phyloP scores from a whole-genome alignment of 495 filamentous ascomycete genomes.

The Cercophora sp. region DNA sequence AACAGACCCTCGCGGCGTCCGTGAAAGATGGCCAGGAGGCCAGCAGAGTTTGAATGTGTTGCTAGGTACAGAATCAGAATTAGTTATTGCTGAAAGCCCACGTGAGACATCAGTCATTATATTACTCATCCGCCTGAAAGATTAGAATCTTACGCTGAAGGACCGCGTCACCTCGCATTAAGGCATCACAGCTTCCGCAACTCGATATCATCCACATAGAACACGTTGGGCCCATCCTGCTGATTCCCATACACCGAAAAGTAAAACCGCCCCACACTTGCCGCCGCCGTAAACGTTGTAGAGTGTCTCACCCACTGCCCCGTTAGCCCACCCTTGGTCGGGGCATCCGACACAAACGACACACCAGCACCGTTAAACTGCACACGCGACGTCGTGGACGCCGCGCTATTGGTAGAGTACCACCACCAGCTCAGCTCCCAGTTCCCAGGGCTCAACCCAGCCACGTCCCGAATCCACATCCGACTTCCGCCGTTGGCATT shows the following conservation, averaged over 20 bases:
- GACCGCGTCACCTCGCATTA: too few species aligned
- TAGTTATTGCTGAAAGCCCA: too few species aligned
- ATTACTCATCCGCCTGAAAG: too few species aligned
- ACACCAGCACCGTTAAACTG: neutral
- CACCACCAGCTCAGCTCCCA: neutral
- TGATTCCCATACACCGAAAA: constrained; percentile 5
- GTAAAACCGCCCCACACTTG: neutral
- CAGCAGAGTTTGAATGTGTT: too few species aligned
- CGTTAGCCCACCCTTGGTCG: neutral
- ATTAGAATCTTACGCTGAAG: too few species aligned
- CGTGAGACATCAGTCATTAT: too few species aligned
- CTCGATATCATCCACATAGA: constrained; percentile 8
- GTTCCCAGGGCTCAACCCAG: neutral
- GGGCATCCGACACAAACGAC: neutral
- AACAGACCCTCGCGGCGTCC: too few species aligned
- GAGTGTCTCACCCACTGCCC: neutral
- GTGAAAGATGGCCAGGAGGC: too few species aligned
- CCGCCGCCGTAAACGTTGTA: neutral
- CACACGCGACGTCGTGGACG: neutral
- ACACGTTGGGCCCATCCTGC: neutral
- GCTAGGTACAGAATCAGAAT: too few species aligned
- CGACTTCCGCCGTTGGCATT: neutral
- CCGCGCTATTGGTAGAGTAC: neutral
- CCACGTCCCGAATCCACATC: neutral
- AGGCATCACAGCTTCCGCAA: neutral